Evolutionary conservation across 257 asterid genomes (phyloP), one percentile per base, ranked within the genome.

Genomic region (Ocimum tenuiflorum): DNA sequence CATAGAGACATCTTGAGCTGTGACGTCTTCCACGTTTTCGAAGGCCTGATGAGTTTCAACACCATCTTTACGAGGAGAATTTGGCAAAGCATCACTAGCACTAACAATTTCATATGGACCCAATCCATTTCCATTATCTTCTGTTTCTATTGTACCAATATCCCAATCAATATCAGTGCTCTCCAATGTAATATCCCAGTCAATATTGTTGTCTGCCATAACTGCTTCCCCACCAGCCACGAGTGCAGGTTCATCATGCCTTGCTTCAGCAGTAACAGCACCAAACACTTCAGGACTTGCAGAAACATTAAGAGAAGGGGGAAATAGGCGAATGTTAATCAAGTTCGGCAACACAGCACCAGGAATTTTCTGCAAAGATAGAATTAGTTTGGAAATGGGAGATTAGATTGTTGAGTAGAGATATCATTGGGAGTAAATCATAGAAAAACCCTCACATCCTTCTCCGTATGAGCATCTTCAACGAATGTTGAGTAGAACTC

Each of bases 151-250:
- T n/a, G 82, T 73, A 56, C 94, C 89, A 60, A 89, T 85, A 80
- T 87, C 95, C 96, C 96, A 91, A 80, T 91, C 96, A 73, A 91
- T 89, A 65, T 87, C 89, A 61, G 95, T 72, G 84, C 88, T 91
- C 41, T 84, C 96, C 62, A 89, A 19, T 19, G 88, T 82, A 73
- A 91, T 87, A 80, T 87, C 96, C 96, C 98, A 89, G 79, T 89
- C 96, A 55, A 91, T 86, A 67, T 64, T 79, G 61, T 84, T 90
- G 12, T 82, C 77, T 27, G 76, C 78, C 36, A 60, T 19, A 57
- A 77, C 85, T 51, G 70, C 59, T 63, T 63, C 81, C 20, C 63
- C 85, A 39, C 63, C 84, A 35, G 77, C 60, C 22, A 61, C 49
- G 35, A 73, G 61, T 33, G 68, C 73, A 43, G 73, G 41, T 60